These are phyloP conservation scores for Coemansia sp. DNA, from an alignment of 192 early-diverging fungal species.

Conservation along the genomic window DNA sequence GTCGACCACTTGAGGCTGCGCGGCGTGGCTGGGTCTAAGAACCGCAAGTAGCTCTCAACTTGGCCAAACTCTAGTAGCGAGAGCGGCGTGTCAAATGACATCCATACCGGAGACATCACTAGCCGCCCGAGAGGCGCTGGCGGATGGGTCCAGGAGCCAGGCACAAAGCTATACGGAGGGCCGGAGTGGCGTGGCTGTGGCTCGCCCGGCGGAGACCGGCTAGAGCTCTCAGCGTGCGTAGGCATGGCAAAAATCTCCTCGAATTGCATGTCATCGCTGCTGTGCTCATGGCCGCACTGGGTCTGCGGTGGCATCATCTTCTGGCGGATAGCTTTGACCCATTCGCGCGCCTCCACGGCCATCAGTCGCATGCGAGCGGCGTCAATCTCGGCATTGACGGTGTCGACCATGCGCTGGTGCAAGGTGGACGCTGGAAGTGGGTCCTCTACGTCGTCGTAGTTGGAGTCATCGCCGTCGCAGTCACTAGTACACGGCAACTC, in stretches of 20 bases:
- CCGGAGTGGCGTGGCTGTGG: conserved; percentile 25
- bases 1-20: conserved; percentile 46
- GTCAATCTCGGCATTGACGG: conserved; percentile 31
- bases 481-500: not conserved
- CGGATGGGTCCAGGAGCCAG: conserved; percentile 50
- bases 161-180: conserved; percentile 40
- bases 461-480: conserved; percentile 12
- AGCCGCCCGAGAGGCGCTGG: conserved; percentile 39
- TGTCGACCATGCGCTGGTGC: conserved; percentile 23
- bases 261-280: conserved; percentile 25
- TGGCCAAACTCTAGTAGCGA: conserved; percentile 45
- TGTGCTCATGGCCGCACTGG: not conserved
- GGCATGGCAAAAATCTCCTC: conserved; percentile 44
- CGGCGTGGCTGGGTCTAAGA: conserved; percentile 52
- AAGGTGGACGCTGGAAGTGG: not conserved
- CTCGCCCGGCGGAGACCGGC: not conserved
- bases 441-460: conserved; percentile 16
- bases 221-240: not conserved
- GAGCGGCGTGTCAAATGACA: conserved; percentile 45
- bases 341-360: conserved; percentile 41
- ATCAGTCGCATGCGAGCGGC: conserved; percentile 38
- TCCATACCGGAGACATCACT: conserved; percentile 43
- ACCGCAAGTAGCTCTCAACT: conserved; percentile 47
- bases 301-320: conserved; percentile 38
- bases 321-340: conserved; percentile 46